These are phyloP conservation scores for Neurospora sublineolata DNA, from an alignment of 495 filamentous ascomycete genomes.

Conservation along the genomic window DNA sequence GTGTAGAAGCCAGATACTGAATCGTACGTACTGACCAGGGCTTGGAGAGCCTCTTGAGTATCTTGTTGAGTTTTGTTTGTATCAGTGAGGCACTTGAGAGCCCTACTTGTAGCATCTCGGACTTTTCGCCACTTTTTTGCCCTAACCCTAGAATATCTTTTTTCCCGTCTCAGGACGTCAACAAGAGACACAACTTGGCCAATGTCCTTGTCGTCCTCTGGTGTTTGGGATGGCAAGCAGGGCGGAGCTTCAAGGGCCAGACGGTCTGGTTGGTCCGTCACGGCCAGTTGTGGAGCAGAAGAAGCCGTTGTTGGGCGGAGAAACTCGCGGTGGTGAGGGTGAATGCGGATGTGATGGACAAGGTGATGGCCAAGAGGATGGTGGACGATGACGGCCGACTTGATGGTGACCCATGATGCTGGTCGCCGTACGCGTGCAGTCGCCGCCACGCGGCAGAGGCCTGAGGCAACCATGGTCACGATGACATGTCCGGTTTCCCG, in stretches of 20 bases:
- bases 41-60: background rate
- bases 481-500: background rate
- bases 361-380: background rate
- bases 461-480: background rate
- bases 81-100: background rate
- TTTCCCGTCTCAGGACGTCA: too few species aligned
- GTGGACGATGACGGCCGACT: background rate
- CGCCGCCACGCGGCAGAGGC: background rate
- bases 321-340: background rate
- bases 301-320: background rate
- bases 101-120: background rate
- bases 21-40: background rate
- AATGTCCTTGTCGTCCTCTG: background rate
- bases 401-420: background rate
- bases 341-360: background rate
- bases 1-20: accelerated
- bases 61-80: background rate
- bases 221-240: background rate
- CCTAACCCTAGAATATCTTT: background rate
- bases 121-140: background rate
- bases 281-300: background rate
- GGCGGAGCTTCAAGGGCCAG: background rate
- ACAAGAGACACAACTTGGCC: background rate
- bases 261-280: background rate
- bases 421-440: background rate